These are phyloP conservation scores for Pyronema domesticum DNA, from an alignment of 495 filamentous ascomycete genomes.

Conservation along the genomic window DNA sequence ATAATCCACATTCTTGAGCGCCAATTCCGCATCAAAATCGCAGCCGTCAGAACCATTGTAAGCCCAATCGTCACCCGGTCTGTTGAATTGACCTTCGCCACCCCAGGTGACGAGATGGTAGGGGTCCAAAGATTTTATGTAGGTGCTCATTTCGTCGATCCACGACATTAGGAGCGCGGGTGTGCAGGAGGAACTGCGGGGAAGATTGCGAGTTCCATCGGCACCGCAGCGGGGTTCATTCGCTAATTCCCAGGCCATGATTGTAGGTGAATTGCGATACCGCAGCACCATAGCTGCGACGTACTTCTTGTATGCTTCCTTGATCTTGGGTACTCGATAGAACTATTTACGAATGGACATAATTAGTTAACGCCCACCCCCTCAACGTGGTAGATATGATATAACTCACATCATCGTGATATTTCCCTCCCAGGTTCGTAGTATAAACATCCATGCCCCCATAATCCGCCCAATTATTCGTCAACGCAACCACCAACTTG, in stretches of 20 bases:
- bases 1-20: conserved; percentile 43
- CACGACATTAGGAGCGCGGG: conserved; percentile 29
- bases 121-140: conserved; percentile 35
- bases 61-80: conserved; percentile 35
- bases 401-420: too few relatives aligned
- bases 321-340: conserved; percentile 29
- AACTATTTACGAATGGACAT: conserved; percentile 33
- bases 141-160: conserved; percentile 31
- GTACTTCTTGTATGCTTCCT: conserved; percentile 29
- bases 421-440: too few relatives aligned
- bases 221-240: conserved; percentile 37
- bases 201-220: conserved; percentile 28
- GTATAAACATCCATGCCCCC: conserved; percentile 40
- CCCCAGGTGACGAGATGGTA: conserved; percentile 36
- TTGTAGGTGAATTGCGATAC: conserved; percentile 32
- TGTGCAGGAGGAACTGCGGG: conserved; percentile 25
- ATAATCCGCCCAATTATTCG: conserved; percentile 46
- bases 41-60: conserved; percentile 42
- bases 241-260: conserved; percentile 39
- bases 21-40: conserved; percentile 45
- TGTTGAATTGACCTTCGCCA: conserved; percentile 35
- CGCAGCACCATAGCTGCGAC: conserved; percentile 32
- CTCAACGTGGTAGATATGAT: too few relatives aligned
- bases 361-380: conserved; percentile 25
- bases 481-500: conserved; percentile 39